Evolutionary conservation across 768 basidiomycete species (phyloP).

Genomic region (Daedaleopsis sinensis): DNA sequence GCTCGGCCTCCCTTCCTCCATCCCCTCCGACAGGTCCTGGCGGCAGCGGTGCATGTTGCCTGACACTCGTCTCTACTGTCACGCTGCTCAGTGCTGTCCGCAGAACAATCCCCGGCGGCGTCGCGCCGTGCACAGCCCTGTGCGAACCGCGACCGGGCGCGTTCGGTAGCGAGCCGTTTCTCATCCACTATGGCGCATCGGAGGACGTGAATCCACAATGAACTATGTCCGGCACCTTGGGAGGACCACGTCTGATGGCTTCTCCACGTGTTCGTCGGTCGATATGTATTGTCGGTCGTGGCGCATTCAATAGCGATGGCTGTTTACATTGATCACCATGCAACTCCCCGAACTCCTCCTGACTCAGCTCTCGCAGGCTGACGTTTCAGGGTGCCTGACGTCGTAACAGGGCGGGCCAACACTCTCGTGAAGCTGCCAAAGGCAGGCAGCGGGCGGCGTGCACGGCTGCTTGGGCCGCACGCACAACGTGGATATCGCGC

Average conservation of each 20-base stretch:
- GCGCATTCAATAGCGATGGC: too few relatives aligned
- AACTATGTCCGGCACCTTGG: too few relatives aligned
- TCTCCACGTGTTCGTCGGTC: too few relatives aligned
- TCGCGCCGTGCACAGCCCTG: constrained; percentile 15
- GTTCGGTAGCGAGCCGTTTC: neutral
- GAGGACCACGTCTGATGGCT: too few relatives aligned
- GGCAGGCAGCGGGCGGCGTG: neutral
- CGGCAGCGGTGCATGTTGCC: neutral
- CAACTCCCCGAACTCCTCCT: too few relatives aligned
- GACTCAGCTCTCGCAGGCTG: too few relatives aligned
- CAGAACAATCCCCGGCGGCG: constrained; percentile 4
- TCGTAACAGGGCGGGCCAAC: too few relatives aligned
- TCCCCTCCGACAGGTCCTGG: neutral
- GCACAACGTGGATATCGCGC: neutral
- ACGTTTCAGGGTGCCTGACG: too few relatives aligned
- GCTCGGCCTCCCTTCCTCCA: too few relatives aligned
- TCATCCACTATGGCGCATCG: neutral
- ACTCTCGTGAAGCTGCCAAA: too few relatives aligned
- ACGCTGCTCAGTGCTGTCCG: neutral
- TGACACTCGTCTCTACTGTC: neutral
- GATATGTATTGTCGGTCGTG: too few relatives aligned
- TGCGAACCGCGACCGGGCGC: neutral
- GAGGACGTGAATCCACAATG: neutral
- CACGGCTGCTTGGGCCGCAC: neutral
- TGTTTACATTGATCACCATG: too few relatives aligned